Conservation (phyloP, 108 stramenopile genomes). For the Parietichytrium sp. region DNA sequence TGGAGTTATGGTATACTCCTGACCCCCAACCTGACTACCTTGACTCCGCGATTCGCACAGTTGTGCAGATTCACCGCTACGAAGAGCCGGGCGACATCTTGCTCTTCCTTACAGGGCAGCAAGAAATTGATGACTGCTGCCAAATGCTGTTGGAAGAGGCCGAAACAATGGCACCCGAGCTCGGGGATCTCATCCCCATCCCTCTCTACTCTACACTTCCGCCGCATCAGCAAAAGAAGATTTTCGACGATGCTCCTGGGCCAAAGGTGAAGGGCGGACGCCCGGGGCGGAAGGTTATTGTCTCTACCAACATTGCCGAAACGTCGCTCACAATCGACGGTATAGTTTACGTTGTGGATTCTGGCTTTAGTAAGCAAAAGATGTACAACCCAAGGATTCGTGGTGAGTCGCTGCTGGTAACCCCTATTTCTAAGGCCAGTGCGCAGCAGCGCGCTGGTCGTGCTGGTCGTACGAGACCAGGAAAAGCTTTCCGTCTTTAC, state of each 20-base stretch:
- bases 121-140: slow-evolving; percentile 97
- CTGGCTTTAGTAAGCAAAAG: slow-evolving; percentile 98
- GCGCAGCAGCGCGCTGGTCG: slow-evolving; percentile 90
- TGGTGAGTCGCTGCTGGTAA: slow-evolving; percentile 93
- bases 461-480: slow-evolving; percentile 95
- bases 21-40: slow-evolving; percentile 97
- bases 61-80: slow-evolving; percentile 93
- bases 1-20: slow-evolving; percentile 94
- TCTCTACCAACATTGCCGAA: slow-evolving; percentile 96
- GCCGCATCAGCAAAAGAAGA: slow-evolving; percentile 82
- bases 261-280: slow-evolving; percentile 85
- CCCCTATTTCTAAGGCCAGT: slow-evolving; percentile 92
- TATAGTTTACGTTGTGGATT: slow-evolving; percentile 98
- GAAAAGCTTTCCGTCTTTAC: slow-evolving; percentile 98
- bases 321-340: slow-evolving; percentile 99
- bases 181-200: slow-evolving; percentile 81
- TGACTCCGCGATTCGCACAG: slow-evolving; percentile 91
- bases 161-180: slow-evolving; percentile 58
- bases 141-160: slow-evolving; percentile 79
- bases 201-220: slow-evolving; percentile 96
- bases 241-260: slow-evolving; percentile 87
- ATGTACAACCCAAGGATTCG: slow-evolving; percentile 98
- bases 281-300: slow-evolving; percentile 96
- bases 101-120: slow-evolving; percentile 95
- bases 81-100: slow-evolving; percentile 96